These are phyloP conservation scores for Rubia occidens DNA, from an alignment of 305 asterid species.

Conservation along the genomic window DNA sequence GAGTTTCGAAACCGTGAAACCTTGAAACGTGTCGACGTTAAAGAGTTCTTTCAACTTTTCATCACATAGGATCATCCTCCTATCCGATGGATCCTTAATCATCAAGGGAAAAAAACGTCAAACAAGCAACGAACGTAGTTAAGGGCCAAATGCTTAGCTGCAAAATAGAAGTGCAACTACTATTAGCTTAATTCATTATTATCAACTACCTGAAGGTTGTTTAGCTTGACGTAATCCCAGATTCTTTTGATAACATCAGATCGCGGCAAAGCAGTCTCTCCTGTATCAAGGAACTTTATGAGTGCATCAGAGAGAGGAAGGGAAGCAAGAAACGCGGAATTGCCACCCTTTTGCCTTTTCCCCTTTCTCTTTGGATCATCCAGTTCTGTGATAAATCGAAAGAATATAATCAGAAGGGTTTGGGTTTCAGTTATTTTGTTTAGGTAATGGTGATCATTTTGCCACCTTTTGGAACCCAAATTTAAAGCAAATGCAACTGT, in stretches of 20 bases:
- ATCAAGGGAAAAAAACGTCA: conserved; percentile 8
- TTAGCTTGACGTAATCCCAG: conserved; percentile 81
- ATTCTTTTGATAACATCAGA: conserved; percentile 66
- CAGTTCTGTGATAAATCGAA: conserved; percentile 23
- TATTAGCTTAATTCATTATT: neutral
- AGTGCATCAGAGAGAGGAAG: conserved; percentile 75
- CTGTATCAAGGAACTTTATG: conserved; percentile 73
- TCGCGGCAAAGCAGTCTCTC: conserved; percentile 63
- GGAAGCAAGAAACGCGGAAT: too few relatives aligned
- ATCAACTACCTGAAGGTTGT: conserved; percentile 70
- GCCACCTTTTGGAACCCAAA: neutral
- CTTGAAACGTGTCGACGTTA: conserved; percentile 56
- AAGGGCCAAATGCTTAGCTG: neutral
- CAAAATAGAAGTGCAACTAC: neutral
- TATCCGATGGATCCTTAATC: conserved; percentile 77
- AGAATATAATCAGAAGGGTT: too few relatives aligned
- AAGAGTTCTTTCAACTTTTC: conserved; percentile 88
- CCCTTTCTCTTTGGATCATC: conserved; percentile 27
- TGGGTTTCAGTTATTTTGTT: too few relatives aligned
- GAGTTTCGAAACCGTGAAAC: conserved; percentile 54
- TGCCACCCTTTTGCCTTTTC: too few relatives aligned
- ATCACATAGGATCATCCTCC: conserved; percentile 66
- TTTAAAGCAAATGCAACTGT: neutral
- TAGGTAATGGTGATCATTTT: too few relatives aligned
- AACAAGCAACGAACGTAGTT: conserved; percentile 1